Evolutionary conservation across 2,329 filamentous ascomycete species (phyloP).

Genomic region (Phyllosticta citriasiana): DNA sequence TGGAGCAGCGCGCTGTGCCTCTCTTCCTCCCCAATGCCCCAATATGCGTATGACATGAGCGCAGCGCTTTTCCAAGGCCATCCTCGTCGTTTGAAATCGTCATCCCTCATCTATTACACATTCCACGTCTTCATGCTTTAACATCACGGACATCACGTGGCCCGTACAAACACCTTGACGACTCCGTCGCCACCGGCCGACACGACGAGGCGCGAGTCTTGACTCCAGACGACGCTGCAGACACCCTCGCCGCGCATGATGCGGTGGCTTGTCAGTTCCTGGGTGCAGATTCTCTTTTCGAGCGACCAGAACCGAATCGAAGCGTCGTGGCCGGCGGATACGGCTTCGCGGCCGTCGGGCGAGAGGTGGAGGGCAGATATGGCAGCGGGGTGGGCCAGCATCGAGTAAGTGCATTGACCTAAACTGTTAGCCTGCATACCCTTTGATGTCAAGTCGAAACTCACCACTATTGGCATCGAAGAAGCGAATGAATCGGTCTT

Average conservation of each 20-base stretch:
- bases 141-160: not conserved
- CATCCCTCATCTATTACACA: not conserved
- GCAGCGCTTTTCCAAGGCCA: not conserved
- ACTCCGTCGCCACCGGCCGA: conserved; percentile 91
- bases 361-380: conserved; percentile 88
- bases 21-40: not conserved
- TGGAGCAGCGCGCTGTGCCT: not conserved
- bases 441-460: conserved; percentile 26
- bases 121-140: not conserved
- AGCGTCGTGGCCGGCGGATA: conserved; percentile 92
- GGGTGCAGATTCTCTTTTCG: conserved; percentile 88
- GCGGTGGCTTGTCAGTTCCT: conserved; percentile 87
- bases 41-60: not conserved
- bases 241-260: conserved; percentile 95
- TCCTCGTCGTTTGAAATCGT: not conserved
- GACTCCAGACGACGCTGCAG: conserved; percentile 89
- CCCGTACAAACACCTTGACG: conserved; percentile 68
- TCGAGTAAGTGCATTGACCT: conserved; percentile 99
- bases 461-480: conserved; percentile 98
- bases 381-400: conserved; percentile 90
- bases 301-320: conserved; percentile 94
- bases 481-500: conserved; percentile 92
- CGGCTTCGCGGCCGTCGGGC: conserved; percentile 85
- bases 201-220: conserved; percentile 88
- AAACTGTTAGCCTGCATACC: not conserved